These are phyloP conservation scores for Arachis stenosperma DNA, from an alignment of 306 rosid genomes.

Conservation along the genomic window DNA sequence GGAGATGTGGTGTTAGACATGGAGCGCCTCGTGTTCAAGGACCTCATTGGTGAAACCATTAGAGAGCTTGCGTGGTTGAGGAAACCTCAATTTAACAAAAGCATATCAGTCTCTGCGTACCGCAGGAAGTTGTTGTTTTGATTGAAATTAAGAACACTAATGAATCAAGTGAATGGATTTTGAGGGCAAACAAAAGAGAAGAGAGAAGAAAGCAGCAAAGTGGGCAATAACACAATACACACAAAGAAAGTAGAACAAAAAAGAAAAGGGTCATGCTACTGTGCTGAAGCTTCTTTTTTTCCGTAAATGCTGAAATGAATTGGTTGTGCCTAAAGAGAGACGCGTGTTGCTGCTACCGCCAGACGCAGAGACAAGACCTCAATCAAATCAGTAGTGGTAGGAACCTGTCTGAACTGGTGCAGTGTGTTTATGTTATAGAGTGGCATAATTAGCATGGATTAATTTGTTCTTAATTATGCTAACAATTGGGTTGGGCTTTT, in stretches of 20 bases:
- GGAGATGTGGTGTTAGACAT: constrained; percentile 75
- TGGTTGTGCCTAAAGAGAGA: too few species aligned
- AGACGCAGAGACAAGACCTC: too few species aligned
- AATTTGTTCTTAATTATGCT: too few species aligned
- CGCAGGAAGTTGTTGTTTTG: constrained; percentile 76
- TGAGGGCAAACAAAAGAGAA: not conserved
- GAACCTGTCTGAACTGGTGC: too few species aligned
- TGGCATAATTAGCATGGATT: too few species aligned
- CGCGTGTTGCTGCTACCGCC: too few species aligned
- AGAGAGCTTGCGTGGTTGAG: constrained; percentile 57
- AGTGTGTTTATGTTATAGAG: too few species aligned
- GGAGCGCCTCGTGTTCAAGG: constrained; percentile 87
- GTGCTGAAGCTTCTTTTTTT: too few species aligned
- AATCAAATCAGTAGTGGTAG: too few species aligned
- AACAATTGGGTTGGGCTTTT: too few species aligned
- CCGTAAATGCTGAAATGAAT: too few species aligned
- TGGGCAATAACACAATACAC: not conserved
- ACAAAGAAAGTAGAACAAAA: not conserved
- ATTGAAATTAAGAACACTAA: not conserved
- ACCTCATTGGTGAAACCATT: constrained; percentile 79
- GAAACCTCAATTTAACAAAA: constrained; percentile 15
- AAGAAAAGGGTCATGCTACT: too few species aligned
- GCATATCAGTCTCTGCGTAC: constrained; percentile 33
- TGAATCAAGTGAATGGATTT: not conserved
- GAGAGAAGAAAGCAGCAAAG: not conserved